These are phyloP conservation scores for Bjerkandera adusta DNA, from an alignment of 1,284 basidiomycete genomes.

Conservation along the genomic window DNA sequence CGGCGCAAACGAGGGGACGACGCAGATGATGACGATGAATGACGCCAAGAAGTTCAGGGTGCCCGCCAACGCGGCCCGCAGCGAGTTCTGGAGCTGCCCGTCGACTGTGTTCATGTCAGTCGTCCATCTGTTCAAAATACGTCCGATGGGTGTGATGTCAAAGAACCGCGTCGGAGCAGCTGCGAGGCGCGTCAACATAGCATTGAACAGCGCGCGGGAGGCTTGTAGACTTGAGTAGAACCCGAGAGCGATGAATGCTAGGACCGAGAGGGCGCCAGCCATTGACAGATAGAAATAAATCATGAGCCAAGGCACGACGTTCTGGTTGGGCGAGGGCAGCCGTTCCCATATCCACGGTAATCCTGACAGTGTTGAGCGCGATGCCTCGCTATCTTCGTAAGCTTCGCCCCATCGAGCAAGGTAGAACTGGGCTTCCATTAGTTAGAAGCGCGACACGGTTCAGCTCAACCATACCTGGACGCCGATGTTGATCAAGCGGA, in stretches of 20 bases:
- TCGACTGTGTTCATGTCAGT: conserved; percentile 79
- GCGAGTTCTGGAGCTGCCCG: conserved; percentile 56
- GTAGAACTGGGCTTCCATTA: conserved; percentile 45
- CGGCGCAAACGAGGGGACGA: conserved; percentile 68
- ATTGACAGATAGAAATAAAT: conserved; percentile 63
- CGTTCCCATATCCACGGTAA: conserved; percentile 37
- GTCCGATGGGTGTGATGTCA: conserved; percentile 66
- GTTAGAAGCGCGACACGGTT: not conserved
- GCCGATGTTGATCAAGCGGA: conserved; percentile 53
- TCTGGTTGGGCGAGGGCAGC: conserved; percentile 53
- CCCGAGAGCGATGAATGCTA: conserved; percentile 58
- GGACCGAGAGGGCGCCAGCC: conserved; percentile 49
- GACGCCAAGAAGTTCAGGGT: conserved; percentile 64
- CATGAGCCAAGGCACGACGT: conserved; percentile 66
- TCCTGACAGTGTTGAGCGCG: conserved; percentile 26
- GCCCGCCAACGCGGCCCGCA: conserved; percentile 52
- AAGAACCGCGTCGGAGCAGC: conserved; percentile 67
- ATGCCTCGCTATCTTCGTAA: conserved; percentile 40
- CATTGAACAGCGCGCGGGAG: conserved; percentile 54
- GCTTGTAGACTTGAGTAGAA: conserved; percentile 68
- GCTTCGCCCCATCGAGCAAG: conserved; percentile 67
- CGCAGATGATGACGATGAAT: conserved; percentile 60
- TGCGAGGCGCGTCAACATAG: conserved; percentile 52
- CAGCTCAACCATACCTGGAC: conserved; percentile 46
- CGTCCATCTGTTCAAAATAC: conserved; percentile 79